These are phyloP conservation scores for Vachellia pachyceras DNA, from an alignment of 306 rosid genomes.

Conservation along the genomic window DNA sequence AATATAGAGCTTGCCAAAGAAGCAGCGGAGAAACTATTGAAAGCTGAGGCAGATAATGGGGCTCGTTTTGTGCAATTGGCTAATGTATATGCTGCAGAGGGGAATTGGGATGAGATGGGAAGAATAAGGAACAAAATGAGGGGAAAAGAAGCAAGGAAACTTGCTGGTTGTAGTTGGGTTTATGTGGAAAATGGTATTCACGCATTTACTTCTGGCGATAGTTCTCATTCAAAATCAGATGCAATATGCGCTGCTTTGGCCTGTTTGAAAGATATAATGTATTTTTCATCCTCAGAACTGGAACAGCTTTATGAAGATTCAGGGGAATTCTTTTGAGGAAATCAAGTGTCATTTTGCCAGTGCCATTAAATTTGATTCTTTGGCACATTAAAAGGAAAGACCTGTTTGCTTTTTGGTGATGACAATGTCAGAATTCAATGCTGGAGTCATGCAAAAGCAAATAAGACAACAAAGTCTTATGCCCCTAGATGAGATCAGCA, in stretches of 20 bases:
- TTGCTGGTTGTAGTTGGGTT: constrained; percentile 84
- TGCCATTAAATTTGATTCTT: constrained; percentile 30
- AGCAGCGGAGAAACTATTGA: constrained; percentile 59
- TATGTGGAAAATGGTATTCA: constrained; percentile 64
- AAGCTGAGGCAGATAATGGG: constrained; percentile 51
- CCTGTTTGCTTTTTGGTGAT: constrained; percentile 24
- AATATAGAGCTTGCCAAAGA: constrained; percentile 55
- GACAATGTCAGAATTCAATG: constrained; percentile 25
- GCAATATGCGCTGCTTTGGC: constrained; percentile 56
- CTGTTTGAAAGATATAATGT: constrained; percentile 54
- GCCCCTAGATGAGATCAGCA: no score
- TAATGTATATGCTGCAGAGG: constrained; percentile 75
- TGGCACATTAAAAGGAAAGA: constrained; percentile 13
- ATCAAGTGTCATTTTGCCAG: constrained; percentile 27
- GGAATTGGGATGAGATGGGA: constrained; percentile 82
- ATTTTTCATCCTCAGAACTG: constrained; percentile 33
- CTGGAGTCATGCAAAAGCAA: constrained; percentile 27
- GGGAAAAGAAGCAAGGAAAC: constrained; percentile 67
- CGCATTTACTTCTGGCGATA: constrained; percentile 69
- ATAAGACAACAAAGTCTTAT: neutral
- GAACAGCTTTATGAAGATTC: constrained; percentile 50
- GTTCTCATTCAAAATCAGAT: constrained; percentile 59
- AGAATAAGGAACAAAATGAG: constrained; percentile 85
- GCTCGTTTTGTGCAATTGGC: constrained; percentile 84
- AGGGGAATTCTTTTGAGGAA: constrained; percentile 31